Conservation (phyloP, 2,329 filamentous ascomycete genomes). For the Neonectria punicea region DNA sequence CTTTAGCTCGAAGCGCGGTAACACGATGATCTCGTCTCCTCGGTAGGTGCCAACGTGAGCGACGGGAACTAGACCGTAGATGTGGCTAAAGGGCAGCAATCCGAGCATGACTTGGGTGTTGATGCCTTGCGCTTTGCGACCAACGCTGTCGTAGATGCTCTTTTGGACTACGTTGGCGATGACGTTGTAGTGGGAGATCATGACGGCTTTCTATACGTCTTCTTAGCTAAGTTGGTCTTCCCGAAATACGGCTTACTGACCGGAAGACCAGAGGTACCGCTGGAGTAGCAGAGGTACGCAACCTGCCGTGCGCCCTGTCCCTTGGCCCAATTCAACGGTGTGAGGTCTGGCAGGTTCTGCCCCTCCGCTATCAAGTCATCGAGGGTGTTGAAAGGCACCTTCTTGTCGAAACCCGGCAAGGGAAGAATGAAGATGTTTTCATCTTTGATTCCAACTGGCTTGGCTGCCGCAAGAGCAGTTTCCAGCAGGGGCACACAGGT, state of each 20-base stretch:
- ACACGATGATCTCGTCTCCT: slow-evolving; percentile 77
- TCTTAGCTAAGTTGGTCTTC: neutral
- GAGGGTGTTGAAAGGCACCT: slow-evolving; percentile 68
- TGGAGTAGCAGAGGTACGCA: slow-evolving; percentile 83
- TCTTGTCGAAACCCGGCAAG: slow-evolving; percentile 58
- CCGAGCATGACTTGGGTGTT: slow-evolving; percentile 65
- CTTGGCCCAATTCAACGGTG: slow-evolving; percentile 65
- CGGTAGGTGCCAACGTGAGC: slow-evolving; percentile 73
- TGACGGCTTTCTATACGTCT: slow-evolving; percentile 76
- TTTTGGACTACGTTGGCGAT: slow-evolving; percentile 80
- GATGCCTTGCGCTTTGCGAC: slow-evolving; percentile 48
- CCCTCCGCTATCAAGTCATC: slow-evolving; percentile 74
- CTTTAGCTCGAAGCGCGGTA: slow-evolving; percentile 79
- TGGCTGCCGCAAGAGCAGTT: slow-evolving; percentile 71
- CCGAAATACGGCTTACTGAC: slow-evolving; percentile 53
- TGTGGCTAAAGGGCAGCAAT: slow-evolving; percentile 82
- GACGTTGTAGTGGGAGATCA: slow-evolving; percentile 83
- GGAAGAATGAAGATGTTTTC: slow-evolving; percentile 75
- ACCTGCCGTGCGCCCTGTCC: slow-evolving; percentile 75
- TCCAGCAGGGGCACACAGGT: slow-evolving; percentile 75
- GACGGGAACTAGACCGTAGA: slow-evolving; percentile 80
- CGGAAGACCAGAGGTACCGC: slow-evolving; percentile 81
- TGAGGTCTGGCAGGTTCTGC: slow-evolving; percentile 58
- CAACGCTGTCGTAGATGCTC: slow-evolving; percentile 52
- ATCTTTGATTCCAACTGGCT: slow-evolving; percentile 69